Evolutionary conservation across 2,329 filamentous ascomycete species (phyloP).

Genomic region (Penicillium oxalicum): DNA sequence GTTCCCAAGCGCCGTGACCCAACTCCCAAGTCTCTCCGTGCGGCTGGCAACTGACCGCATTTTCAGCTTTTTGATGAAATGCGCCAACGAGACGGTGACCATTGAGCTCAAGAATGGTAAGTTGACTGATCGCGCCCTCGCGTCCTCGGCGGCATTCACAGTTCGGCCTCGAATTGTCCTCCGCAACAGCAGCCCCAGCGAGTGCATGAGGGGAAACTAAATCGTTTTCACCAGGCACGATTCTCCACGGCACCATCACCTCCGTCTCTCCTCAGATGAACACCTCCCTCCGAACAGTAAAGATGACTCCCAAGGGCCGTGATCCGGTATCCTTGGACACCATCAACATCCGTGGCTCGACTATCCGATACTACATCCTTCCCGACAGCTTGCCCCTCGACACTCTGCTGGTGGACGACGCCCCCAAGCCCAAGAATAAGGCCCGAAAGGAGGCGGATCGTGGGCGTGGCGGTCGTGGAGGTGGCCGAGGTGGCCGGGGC

Average conservation of each 20-base stretch:
- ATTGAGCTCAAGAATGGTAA: slow-evolving; percentile 97
- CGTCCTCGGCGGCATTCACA: neutral
- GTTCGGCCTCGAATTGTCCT: neutral
- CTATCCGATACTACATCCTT: slow-evolving; percentile 93
- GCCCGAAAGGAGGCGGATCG: slow-evolving; percentile 77
- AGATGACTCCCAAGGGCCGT: slow-evolving; percentile 88
- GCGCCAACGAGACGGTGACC: slow-evolving; percentile 95
- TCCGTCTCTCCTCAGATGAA: slow-evolving; percentile 99
- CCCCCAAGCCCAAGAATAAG: slow-evolving; percentile 99
- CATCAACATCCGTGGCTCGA: slow-evolving; percentile 94
- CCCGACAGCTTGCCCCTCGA: slow-evolving; percentile 93
- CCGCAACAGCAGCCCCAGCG: neutral
- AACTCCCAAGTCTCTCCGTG: slow-evolving; percentile 9
- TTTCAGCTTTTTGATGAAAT: slow-evolving; percentile 95
- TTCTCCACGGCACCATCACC: slow-evolving; percentile 93
- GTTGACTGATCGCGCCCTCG: slow-evolving; percentile 11
- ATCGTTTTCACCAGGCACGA: slow-evolving; percentile 60
- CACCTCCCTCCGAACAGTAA: slow-evolving; percentile 88
- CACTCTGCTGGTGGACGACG: slow-evolving; percentile 90
- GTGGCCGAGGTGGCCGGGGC: slow-evolving; percentile 44
- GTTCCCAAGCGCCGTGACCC: neutral
- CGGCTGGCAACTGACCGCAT: slow-evolving; percentile 13
- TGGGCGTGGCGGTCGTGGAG: slow-evolving; percentile 42
- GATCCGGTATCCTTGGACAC: slow-evolving; percentile 84
- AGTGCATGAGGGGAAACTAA: neutral